Conservation (phyloP, 441 rosid genomes). For the Geranium incanum region DNA sequence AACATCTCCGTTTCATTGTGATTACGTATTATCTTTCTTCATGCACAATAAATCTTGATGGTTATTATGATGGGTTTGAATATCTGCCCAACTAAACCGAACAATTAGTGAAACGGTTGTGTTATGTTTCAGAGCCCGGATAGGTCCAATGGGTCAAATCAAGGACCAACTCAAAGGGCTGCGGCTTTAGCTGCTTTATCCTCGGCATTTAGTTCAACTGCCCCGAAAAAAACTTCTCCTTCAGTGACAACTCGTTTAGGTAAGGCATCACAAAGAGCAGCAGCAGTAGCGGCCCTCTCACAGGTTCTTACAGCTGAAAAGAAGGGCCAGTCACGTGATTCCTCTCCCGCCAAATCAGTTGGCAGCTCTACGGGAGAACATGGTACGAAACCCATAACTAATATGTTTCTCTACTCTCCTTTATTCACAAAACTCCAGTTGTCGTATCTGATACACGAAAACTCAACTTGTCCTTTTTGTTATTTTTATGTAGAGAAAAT, state of each 20-base stretch:
- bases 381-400: conserved; percentile 33
- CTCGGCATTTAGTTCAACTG: conserved; percentile 72
- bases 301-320: conserved; percentile 88
- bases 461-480: background rate
- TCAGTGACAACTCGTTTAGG: conserved; percentile 41
- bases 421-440: background rate
- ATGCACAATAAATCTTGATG: background rate
- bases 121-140: conserved; percentile 40
- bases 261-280: conserved; percentile 91
- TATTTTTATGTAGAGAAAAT: background rate
- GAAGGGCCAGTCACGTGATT: conserved; percentile 48
- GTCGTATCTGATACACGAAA: background rate
- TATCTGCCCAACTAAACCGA: background rate
- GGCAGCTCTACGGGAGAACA: conserved; percentile 38
- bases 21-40: background rate
- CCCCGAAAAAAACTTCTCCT: conserved; percentile 47
- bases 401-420: background rate
- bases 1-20: background rate
- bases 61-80: background rate
- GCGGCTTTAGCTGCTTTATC: conserved; percentile 94
- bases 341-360: conserved; percentile 50
- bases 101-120: conserved; percentile 15
- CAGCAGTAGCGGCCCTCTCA: conserved; percentile 98
- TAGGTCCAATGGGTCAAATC: conserved; percentile 62
- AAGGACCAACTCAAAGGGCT: conserved; percentile 95